Conservation (phyloP, 805 yeast genomes). For the Schizosaccharomyces octosporus region DNA sequence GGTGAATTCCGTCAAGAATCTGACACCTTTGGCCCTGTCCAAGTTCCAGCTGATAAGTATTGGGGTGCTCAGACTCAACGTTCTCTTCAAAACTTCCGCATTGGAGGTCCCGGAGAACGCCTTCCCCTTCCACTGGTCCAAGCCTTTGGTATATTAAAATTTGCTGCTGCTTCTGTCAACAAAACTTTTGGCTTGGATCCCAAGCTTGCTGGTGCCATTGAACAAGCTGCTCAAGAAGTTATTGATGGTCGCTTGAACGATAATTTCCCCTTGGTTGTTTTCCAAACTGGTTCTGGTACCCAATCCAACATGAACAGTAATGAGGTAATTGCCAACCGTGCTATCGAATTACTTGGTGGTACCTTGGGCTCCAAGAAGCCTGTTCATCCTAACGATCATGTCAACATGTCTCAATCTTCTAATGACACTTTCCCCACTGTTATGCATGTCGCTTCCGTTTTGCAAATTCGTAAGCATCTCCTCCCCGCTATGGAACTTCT, state of each 20-base stretch:
- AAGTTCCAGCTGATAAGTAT: slow-evolving; percentile 64
- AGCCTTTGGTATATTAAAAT: slow-evolving; percentile 84
- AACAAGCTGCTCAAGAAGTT: slow-evolving; percentile 88
- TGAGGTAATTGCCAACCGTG: slow-evolving; percentile 95
- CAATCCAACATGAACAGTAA: slow-evolving; percentile 98
- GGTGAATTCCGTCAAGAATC: slow-evolving; percentile 38
- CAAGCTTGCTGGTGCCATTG: slow-evolving; percentile 58
- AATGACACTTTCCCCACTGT: slow-evolving; percentile 98
- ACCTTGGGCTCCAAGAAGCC: slow-evolving; percentile 74
- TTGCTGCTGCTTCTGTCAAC: slow-evolving; percentile 84
- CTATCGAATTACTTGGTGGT: slow-evolving; percentile 89
- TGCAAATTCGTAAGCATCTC: slow-evolving; percentile 51
- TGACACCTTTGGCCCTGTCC: slow-evolving; percentile 92
- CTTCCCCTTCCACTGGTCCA: slow-evolving; percentile 78
- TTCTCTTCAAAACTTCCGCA: slow-evolving; percentile 77
- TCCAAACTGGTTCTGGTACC: slow-evolving; percentile 98
- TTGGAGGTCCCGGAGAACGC: slow-evolving; percentile 74
- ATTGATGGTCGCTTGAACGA: slow-evolving; percentile 72
- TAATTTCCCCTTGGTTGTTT: slow-evolving; percentile 93
- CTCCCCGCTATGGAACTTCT: slow-evolving; percentile 59
- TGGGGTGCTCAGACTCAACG: slow-evolving; percentile 96
- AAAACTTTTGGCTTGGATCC: slow-evolving; percentile 68
- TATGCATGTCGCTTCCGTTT: slow-evolving; percentile 96
- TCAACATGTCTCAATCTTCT: slow-evolving; percentile 94
- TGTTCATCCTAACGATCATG: slow-evolving; percentile 96